These are phyloP conservation scores for Tricholomella constricta DNA, from an alignment of 768 basidiomycete genomes.

Conservation along the genomic window DNA sequence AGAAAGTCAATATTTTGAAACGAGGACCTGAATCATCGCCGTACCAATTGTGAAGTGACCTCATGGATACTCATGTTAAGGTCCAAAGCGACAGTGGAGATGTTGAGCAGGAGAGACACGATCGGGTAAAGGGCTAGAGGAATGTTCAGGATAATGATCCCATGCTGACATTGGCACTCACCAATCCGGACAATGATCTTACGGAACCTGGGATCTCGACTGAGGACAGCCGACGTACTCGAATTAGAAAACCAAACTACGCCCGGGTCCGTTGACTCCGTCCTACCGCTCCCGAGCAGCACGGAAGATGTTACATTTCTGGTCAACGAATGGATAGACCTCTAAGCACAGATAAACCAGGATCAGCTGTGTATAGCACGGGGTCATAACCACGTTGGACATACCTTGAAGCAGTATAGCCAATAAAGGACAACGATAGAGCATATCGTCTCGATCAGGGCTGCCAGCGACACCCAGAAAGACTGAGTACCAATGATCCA, in stretches of 20 bases:
- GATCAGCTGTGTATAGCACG: not conserved
- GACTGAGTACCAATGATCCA: slow-evolving; percentile 14
- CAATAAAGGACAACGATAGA: slow-evolving; percentile 8
- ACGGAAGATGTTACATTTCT: not conserved
- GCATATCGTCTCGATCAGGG: slow-evolving; percentile 9
- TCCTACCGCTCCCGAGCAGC: not conserved
- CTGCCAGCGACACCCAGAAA: slow-evolving; percentile 11
- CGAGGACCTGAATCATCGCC: not conserved
- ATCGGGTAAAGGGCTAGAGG: slow-evolving; percentile 10
- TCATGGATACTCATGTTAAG: slow-evolving; percentile 5
- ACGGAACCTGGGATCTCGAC: slow-evolving; percentile 1
- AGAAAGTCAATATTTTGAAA: not conserved
- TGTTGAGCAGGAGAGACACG: slow-evolving; percentile 8
- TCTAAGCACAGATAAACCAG: not conserved
- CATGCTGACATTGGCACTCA: not conserved
- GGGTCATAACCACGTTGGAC: not conserved
- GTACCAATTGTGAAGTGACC: not conserved
- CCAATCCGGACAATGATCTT: slow-evolving; percentile 9
- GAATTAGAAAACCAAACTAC: not conserved
- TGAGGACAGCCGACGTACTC: not conserved
- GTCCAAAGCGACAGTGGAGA: slow-evolving; percentile 8
- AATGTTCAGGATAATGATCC: not conserved
- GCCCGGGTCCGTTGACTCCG: not conserved
- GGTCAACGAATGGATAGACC: not conserved
- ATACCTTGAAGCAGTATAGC: slow-evolving; percentile 8